A percentile compares a stretch with the other conserved stretches of the same genome.
These are phyloP conservation scores for Podila horticola DNA, from an alignment of 192 early-diverging fungal species.

Conservation along the genomic window DNA sequence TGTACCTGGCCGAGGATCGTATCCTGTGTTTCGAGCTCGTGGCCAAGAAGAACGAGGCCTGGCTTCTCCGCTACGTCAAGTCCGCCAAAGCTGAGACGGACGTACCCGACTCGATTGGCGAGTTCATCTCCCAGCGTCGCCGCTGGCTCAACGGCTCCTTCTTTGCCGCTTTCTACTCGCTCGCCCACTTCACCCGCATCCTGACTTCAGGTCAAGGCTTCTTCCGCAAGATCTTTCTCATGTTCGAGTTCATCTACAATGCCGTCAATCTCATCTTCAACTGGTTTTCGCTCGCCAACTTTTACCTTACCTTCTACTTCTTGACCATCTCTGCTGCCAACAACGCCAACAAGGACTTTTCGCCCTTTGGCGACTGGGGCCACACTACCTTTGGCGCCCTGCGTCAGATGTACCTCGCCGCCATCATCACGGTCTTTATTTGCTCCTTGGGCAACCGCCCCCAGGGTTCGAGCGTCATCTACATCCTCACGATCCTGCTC, in stretches of 20 bases:
- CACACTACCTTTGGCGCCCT: constrained; percentile 69
- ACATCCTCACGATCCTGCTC: constrained; percentile 69
- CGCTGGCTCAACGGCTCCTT: constrained; percentile 93
- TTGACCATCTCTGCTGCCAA: constrained; percentile 43
- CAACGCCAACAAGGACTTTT: neutral
- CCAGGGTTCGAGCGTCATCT: constrained; percentile 81
- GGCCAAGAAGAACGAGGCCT: constrained; percentile 79
- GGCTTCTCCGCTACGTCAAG: constrained; percentile 89
- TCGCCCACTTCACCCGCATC: constrained; percentile 77
- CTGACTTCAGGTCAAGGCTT: constrained; percentile 74
- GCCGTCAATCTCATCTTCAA: constrained; percentile 80
- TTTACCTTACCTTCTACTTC: constrained; percentile 86
- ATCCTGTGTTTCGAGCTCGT: constrained; percentile 96
- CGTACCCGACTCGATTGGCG: constrained; percentile 87
- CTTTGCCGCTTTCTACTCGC: constrained; percentile 86
- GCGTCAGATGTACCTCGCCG: constrained; percentile 77
- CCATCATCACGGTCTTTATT: constrained; percentile 81
- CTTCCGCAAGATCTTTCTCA: constrained; percentile 72
- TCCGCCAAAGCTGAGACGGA: constrained; percentile 89
- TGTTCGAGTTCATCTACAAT: constrained; percentile 82
- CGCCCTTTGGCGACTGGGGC: constrained; percentile 68
- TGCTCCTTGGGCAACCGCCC: constrained; percentile 89
- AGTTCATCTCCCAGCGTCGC: constrained; percentile 92
- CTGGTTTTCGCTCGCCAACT: constrained; percentile 84
- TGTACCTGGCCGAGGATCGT: constrained; percentile 93